Conservation (phyloP, 345 rosid genomes). For the Mangifera indica region DNA sequence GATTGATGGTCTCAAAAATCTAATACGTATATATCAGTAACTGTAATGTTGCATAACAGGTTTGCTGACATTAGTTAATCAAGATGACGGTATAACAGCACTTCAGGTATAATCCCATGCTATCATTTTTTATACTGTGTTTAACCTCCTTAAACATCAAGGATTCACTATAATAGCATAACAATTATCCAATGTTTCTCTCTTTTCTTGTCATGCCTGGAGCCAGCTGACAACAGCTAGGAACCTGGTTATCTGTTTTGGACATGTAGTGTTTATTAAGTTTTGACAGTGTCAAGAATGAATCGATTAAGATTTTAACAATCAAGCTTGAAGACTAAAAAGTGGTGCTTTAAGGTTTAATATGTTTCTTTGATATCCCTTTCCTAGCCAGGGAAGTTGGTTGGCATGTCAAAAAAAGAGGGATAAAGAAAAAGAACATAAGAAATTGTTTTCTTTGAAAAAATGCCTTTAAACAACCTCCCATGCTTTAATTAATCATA, state of each 20-base stretch:
- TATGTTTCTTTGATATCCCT: background rate
- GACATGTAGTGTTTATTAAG: background rate
- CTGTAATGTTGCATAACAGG: conserved; percentile 31
- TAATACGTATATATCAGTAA: background rate
- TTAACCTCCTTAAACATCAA: background rate
- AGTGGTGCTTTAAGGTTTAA: background rate
- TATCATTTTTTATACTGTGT: background rate
- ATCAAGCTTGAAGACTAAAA: background rate
- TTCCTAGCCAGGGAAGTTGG: background rate
- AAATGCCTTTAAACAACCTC: background rate
- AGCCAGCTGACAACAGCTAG: background rate
- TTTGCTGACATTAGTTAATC: conserved; percentile 78
- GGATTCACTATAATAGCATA: background rate
- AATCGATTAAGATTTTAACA: background rate
- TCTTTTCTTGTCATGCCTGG: background rate
- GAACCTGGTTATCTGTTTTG: background rate
- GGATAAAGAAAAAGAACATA: background rate
- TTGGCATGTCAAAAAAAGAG: background rate
- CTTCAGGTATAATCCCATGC: conserved; percentile 53
- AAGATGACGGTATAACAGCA: conserved; percentile 77
- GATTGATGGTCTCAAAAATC: conserved; percentile 1
- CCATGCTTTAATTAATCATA: background rate
- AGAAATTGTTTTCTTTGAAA: background rate
- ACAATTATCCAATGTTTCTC: background rate
- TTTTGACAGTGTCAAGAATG: background rate